Conservation (phyloP, 352 stramenopile species). For the Globisporangium parvum region DNA sequence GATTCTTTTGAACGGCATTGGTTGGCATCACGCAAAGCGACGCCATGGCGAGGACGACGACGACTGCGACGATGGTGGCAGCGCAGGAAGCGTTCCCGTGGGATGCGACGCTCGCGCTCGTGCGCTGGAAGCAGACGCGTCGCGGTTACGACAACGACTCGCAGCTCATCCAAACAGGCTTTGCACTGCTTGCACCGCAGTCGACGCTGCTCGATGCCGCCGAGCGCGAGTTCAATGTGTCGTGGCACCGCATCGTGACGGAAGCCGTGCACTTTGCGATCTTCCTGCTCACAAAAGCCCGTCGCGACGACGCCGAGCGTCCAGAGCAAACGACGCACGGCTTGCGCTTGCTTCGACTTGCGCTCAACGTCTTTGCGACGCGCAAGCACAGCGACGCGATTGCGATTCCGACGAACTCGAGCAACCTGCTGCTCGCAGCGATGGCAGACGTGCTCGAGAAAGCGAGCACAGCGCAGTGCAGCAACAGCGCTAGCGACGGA, state of each 20-base stretch:
- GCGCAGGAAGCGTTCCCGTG: constrained; percentile 13
- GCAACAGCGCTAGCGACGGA: constrained; percentile 3
- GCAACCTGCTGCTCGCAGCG: constrained; percentile 64
- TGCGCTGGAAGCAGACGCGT: constrained; percentile 59
- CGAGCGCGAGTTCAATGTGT: constrained; percentile 48
- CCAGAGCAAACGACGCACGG: constrained; percentile 29
- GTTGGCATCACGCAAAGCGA: constrained; percentile 2
- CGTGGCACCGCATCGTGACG: constrained; percentile 46
- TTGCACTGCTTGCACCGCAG: constrained; percentile 24
- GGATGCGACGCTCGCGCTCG: constrained; percentile 52
- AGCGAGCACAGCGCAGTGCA: constrained; percentile 3
- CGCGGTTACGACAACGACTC: constrained; percentile 45
- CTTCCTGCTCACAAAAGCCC: constrained; percentile 54
- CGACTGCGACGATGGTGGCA: background rate
- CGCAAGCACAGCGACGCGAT: constrained; percentile 20
- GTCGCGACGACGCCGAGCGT: constrained; percentile 23
- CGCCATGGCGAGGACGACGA: background rate
- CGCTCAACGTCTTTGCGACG: constrained; percentile 36
- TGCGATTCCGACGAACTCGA: constrained; percentile 52
- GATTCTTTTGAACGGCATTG: background rate
- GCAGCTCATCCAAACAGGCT: constrained; percentile 28
- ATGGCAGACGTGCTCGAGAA: constrained; percentile 59
- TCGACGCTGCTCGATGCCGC: constrained; percentile 19
- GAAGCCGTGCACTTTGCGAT: constrained; percentile 68
- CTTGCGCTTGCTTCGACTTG: constrained; percentile 49